Evolutionary conservation across 2,329 filamentous ascomycete genomes (phyloP), one percentile per base, ranked within the genome.

Genomic region (Diaporthe sp.): DNA sequence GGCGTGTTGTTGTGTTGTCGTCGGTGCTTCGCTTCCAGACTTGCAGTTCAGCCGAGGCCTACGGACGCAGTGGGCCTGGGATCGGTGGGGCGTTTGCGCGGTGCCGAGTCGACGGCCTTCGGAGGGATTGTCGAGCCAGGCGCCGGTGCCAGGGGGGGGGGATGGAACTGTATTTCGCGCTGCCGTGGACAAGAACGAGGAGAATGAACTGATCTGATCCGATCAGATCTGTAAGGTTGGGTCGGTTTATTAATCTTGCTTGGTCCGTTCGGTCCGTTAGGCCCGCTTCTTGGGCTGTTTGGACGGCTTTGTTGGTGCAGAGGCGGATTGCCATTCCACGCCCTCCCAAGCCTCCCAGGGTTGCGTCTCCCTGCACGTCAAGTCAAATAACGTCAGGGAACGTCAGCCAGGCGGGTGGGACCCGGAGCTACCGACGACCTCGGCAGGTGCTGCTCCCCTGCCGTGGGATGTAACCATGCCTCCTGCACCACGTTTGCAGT

Each of bases 371-470:
- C 13, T 65, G 61, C 42, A 65, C 61, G 61, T 49, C 42, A 49
- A 46, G 61, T 49, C 42, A 49, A 46, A 46, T n/a, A 8, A 44
- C 39, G 60, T 65, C 60, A 44, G 42, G 60, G 60, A 31, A 13
- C 9, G 61, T 67, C 61, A 67, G 42, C 19, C 28, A 68, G 22
- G 58, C 3, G 5, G 44, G 62, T 53, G 44, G 44, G 31, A 19
- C 46, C 65, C 49, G 65, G 65, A 15, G n/a, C 34, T 42, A 10
- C 65, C 65, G 65, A 70, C 65, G 49, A 55, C 65, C 65, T 70
- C 65, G 65, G 65, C 65, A 70, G 65, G 62, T 68, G n/a, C 19
- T n/a, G n/a, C 19, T n/a, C 34, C 31, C 62, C 62, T 68, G 62
- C 46, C 34, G 46, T 68, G 31, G 62, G 13, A 65, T 53, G 62